Evolutionary conservation across 2,329 filamentous ascomycete genomes (phyloP), one percentile per base, ranked within the genome.

Genomic region (Trichoderma polysporum): DNA sequence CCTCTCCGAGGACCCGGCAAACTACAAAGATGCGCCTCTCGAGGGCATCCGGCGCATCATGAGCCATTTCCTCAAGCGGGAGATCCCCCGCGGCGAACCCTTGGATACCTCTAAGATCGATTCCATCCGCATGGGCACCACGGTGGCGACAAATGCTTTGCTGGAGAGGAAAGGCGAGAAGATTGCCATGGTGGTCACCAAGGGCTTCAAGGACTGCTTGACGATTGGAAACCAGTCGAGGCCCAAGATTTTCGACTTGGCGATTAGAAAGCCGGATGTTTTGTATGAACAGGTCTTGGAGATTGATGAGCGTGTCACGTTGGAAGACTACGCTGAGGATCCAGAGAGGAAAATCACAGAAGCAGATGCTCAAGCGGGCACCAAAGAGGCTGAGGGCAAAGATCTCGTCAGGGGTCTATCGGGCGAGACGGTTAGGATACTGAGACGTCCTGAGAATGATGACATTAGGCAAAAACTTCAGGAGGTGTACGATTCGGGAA

Each of bases 41-140:
- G 94, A 97, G 81, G 93, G 93, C 31, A 97, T 97, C 75, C 88
- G 94, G 17, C 89, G 94, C 67, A 89, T 97, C 66, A 88, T 97
- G 79, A 90, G 90, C 71, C 89, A 88, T 72, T 96, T 96, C 77
- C 87, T 89, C 2, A 84, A 85, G 63, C 84, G 85, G 67, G 89
- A 94, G 4, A 93, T 96, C 52, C 91, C 92, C 3, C 88, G 93
- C 56, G 93, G 92, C 29, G 83, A 93, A 75, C 82, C 91, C 1
- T 82, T 97, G 9, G 93, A 97, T 77, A 97, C 93, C 1, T 87
- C 88, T 19, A 81, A 89, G 74, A 96, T 97, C 72, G 92, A 95
- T 72, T 93, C 91, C 65, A 97, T 97, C 76, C 90, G 94, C 56
- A 97, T 97, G 94, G 94, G 94, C 52, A 97, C 94, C 1, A 97